A percentile compares a stretch with the other conserved stretches of the same genome.
Conservation (phyloP, 352 stramenopile genomes). For the Albugo laibachii region DNA sequence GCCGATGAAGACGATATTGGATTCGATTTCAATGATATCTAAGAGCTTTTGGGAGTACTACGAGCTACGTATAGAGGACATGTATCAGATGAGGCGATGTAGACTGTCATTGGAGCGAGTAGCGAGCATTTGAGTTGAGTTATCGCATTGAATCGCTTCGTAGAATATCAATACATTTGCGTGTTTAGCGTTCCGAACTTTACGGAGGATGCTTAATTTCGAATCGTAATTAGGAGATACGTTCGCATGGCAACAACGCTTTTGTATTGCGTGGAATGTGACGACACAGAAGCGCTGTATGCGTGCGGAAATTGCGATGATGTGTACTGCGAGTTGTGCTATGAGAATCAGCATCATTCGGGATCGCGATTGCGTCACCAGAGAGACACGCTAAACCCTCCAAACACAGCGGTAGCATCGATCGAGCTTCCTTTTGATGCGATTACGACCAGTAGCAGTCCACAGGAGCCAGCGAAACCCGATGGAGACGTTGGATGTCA, state of each 20-base stretch:
- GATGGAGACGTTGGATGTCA: constrained; percentile 11
- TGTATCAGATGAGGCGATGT: no score
- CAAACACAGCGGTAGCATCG: neutral
- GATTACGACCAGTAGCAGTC: neutral
- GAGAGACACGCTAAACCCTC: constrained; percentile 5
- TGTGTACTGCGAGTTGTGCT: constrained; percentile 62
- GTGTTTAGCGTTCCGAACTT: no score
- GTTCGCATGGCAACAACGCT: neutral
- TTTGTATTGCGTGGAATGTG: constrained; percentile 64
- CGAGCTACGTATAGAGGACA: no score
- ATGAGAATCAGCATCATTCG: constrained; percentile 39
- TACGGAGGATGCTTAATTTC: no score
- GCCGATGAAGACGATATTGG: constrained; percentile 76
- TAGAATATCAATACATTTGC: no score
- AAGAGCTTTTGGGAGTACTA: constrained; percentile 9
- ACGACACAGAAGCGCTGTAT: constrained; percentile 53
- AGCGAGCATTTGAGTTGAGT: no score
- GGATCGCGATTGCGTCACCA: constrained; percentile 27
- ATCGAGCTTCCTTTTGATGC: neutral
- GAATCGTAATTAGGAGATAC: no score
- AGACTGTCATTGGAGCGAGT: no score
- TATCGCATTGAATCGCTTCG: no score
- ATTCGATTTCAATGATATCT: constrained; percentile 84
- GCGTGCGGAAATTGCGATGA: constrained; percentile 46
- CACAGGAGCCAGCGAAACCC: constrained; percentile 4